A percentile compares a stretch with the other conserved stretches of the same genome.
Conservation (phyloP, 2,329 filamentous ascomycete genomes). For the Chaetomiaceae sp. region DNA sequence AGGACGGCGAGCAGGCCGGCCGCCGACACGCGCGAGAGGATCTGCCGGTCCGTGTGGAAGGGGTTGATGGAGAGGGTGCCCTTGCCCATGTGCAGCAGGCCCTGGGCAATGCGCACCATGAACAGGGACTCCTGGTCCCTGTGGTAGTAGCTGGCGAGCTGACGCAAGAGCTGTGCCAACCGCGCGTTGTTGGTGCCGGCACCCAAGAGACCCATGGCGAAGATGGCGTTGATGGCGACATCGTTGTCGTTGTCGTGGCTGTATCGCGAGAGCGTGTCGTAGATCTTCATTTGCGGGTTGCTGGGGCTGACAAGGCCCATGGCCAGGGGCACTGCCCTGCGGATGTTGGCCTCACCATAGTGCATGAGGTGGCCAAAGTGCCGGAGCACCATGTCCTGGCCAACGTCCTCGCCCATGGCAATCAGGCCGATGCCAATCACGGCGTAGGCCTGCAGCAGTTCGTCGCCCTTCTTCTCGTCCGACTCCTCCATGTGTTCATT, state of each 20-base stretch:
- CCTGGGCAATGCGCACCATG: constrained; percentile 98
- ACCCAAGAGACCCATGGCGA: constrained; percentile 95
- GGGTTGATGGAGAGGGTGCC: constrained; percentile 92
- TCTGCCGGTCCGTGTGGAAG: constrained; percentile 98
- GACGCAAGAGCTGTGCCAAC: constrained; percentile 86
- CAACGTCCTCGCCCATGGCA: constrained; percentile 96
- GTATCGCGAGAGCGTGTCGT: constrained; percentile 95
- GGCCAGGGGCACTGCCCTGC: constrained; percentile 89
- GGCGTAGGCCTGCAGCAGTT: constrained; percentile 92
- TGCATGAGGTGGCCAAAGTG: constrained; percentile 99
- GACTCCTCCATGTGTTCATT: constrained; percentile 95
- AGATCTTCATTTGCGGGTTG: constrained; percentile 99
- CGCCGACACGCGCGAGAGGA: constrained; percentile 85
- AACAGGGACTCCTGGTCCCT: constrained; percentile 93
- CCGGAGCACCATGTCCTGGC: constrained; percentile 96
- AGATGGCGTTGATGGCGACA: constrained; percentile 97
- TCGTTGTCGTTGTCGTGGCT: constrained; percentile 98
- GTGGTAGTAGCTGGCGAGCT: constrained; percentile 97
- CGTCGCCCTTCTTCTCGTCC: constrained; percentile 91
- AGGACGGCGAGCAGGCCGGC: constrained; percentile 86
- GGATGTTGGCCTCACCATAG: constrained; percentile 95
- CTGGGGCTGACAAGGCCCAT: constrained; percentile 96
- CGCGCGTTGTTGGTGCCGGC: constrained; percentile 98
- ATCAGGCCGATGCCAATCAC: constrained; percentile 92
- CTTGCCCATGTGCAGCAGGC: constrained; percentile 98